phyloP scores from a whole-genome alignment of 73 alveolate genomes.

The Symbiodinium natans region DNA sequence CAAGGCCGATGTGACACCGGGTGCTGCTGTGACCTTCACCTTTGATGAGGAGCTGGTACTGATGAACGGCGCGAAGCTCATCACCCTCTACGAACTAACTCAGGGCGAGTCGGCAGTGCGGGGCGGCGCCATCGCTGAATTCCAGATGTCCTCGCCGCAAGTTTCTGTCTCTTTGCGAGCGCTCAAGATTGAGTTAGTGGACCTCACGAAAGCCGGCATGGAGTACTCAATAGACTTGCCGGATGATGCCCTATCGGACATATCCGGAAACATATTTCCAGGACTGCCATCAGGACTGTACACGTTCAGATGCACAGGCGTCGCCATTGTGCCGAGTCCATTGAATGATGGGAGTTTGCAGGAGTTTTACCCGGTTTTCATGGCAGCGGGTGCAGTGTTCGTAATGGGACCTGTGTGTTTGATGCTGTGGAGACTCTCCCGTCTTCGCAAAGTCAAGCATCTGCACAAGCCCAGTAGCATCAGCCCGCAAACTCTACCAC shows the following conservation, averaged over 20 bases:
- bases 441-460: not conserved
- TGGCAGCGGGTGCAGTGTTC: conserved; percentile 16
- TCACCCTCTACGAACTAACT: conserved; percentile 24
- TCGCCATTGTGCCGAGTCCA: not conserved
- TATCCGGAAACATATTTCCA: conserved; percentile 53
- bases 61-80: not conserved
- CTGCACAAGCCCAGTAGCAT: conserved; percentile 23
- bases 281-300: conserved; percentile 42
- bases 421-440: conserved; percentile 55
- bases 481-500: not conserved
- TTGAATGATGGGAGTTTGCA: not conserved
- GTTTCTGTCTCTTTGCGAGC: conserved; percentile 14
- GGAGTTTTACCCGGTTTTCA: not conserved
- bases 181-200: conserved; percentile 21
- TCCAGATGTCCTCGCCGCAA: conserved; percentile 57
- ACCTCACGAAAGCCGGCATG: not conserved
- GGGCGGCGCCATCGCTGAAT: conserved; percentile 27
- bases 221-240: conserved; percentile 56
- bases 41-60: conserved; percentile 66
- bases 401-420: not conserved
- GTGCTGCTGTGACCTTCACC: conserved; percentile 34
- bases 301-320: conserved; percentile 10
- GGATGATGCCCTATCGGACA: conserved; percentile 37
- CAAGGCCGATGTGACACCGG: conserved; percentile 9
- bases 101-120: not conserved